Percentiles rank a stretch among this genome's conserved stretches.
phyloP scores from a whole-genome alignment of 176 grass and related monocot species.

The Lolium multiflorum region DNA sequence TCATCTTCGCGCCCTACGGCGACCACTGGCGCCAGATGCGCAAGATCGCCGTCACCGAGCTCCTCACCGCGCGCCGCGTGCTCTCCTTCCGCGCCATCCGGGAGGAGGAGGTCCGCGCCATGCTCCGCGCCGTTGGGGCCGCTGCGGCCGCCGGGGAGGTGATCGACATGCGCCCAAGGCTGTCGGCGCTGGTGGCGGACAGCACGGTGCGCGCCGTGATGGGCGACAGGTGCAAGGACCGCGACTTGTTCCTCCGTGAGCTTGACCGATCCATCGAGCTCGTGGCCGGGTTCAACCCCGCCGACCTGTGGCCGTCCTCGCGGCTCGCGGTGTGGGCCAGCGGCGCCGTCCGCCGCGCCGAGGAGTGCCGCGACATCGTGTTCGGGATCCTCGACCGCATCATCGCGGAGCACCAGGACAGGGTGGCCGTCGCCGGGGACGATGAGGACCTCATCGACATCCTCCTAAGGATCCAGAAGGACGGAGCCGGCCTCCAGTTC shows the following conservation, averaged over 20 bases:
- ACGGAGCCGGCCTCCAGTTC: slow-evolving; percentile 37
- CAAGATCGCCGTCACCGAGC: slow-evolving; percentile 58
- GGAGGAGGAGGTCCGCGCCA: slow-evolving; percentile 53
- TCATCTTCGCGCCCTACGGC: slow-evolving; percentile 69
- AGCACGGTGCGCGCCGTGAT: slow-evolving; percentile 49
- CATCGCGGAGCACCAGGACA: slow-evolving; percentile 55
- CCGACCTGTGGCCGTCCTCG: slow-evolving; percentile 65
- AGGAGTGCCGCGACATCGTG: slow-evolving; percentile 45
- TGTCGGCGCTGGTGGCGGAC: slow-evolving; percentile 47
- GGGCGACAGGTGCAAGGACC: slow-evolving; percentile 61
- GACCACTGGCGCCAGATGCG: slow-evolving; percentile 71
- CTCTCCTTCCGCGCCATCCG: slow-evolving; percentile 51
- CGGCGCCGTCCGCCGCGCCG: slow-evolving; percentile 35
- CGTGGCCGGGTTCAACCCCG: slow-evolving; percentile 45
- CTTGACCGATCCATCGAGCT: slow-evolving; percentile 25
- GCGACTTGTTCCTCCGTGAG: slow-evolving; percentile 46
- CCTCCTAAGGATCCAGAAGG: slow-evolving; percentile 58
- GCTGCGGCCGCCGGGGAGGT: neutral
- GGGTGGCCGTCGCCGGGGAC: neutral
- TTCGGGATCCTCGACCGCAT: slow-evolving; percentile 59
- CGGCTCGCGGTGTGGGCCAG: slow-evolving; percentile 44
- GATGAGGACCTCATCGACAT: slow-evolving; percentile 58
- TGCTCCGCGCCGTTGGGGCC: slow-evolving; percentile 4
- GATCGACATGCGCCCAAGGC: slow-evolving; percentile 50
- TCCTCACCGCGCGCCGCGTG: slow-evolving; percentile 61